Evolutionary conservation across 2,329 filamentous ascomycete species (phyloP).

Genomic region (Aspergillus oerlinghausenensis): DNA sequence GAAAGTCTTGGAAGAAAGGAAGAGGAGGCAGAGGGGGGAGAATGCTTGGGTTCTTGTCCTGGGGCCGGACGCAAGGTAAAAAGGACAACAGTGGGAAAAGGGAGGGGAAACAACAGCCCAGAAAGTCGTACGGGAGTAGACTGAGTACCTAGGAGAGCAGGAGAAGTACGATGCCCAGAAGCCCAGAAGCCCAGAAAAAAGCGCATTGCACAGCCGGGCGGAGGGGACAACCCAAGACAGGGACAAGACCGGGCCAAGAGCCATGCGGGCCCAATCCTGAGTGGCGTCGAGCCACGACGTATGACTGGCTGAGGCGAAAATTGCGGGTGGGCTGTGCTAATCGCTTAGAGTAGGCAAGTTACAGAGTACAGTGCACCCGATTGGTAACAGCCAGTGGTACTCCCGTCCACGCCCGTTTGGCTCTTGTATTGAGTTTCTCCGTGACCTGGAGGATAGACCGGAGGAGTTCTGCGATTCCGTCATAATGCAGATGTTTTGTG

Average conservation of each 20-base stretch:
- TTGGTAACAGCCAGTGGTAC: not conserved
- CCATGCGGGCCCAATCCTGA: slow-evolving; percentile 19
- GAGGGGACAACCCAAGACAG: slow-evolving; percentile 26
- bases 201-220: slow-evolving; percentile 27
- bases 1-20: slow-evolving; percentile 2
- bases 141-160: slow-evolving; percentile 3
- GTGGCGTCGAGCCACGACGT: slow-evolving; percentile 9
- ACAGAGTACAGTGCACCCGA: not conserved
- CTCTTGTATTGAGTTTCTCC: not conserved
- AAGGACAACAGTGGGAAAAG: slow-evolving; percentile 1
- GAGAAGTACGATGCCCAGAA: slow-evolving; percentile 10
- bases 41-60: slow-evolving; percentile 18
- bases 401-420: not conserved
- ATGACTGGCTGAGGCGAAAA: slow-evolving; percentile 13
- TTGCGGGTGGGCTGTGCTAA: slow-evolving; percentile 1
- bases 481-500: not conserved
- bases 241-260: slow-evolving; percentile 35
- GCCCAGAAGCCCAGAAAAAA: slow-evolving; percentile 35
- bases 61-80: not conserved
- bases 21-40: slow-evolving; percentile 13
- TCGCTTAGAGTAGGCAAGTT: slow-evolving; percentile 1
- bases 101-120: not conserved
- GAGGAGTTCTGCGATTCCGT: not conserved
- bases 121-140: not conserved
- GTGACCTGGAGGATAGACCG: not conserved